Evolutionary conservation across 345 rosid species (phyloP), one percentile per base, ranked within the genome.

Genomic region (Gossypium arboreum): DNA sequence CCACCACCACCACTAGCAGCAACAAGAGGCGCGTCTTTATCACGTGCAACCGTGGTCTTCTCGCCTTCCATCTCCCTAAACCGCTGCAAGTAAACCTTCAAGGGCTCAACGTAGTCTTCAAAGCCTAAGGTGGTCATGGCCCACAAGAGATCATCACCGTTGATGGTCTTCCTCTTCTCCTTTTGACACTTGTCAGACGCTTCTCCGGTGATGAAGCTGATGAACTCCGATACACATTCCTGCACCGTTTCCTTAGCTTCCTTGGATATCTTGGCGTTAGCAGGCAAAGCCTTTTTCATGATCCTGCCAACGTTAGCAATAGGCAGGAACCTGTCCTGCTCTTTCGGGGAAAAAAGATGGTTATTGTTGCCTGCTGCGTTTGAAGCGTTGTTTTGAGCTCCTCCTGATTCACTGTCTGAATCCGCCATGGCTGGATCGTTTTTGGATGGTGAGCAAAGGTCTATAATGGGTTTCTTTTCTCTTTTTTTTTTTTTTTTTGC

Each of bases 151-250:
- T 87, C 90, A 63, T 87, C 90, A 0, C 90, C 90, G 85, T 87
- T 87, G 82, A 87, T 82, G n/a, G 91, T 87, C 88, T 87, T 87
- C 87, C 91, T 60, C 84, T 87, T 87, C 82, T 87, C 91, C 16
- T 85, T 71, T 77, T 85, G 87, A 71, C 89, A 87, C 87, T 87
- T 87, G 47, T 87, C 91, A 0, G 87, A 87, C 3, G 91, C 91
- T 75, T 85, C 91, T 2, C 91, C 89, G 2, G 91, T 87, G 27
- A 87, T 81, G 78, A 87, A 87, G 80, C 89, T 87, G 55, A 87
- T 87, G 84, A 87, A 87, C 83, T 87, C 89, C 18, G 89, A 87
- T 13, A 87, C 91, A 56, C 91, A 87, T 84, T 87, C 91, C 68
- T 87, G 89, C 9, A 87, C 89, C 2, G 91, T 87, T 79, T 87